Evolutionary conservation across 176 grass and related monocot genomes (phyloP), one percentile per base, ranked within the genome.

Genomic region (Musa schizocarpa): DNA sequence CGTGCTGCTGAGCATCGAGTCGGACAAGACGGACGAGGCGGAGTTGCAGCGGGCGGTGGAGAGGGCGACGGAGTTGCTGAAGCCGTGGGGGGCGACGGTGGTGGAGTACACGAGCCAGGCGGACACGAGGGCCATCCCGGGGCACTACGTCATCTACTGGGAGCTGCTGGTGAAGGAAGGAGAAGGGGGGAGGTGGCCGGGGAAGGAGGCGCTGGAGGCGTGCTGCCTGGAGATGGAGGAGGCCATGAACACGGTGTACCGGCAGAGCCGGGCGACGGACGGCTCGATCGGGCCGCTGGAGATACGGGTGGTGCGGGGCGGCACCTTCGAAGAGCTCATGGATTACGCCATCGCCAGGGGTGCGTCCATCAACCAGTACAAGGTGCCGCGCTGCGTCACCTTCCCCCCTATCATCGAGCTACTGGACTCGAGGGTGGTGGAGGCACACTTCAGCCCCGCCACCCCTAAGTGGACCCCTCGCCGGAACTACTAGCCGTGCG

Each of bases 141-240:
- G 93, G 2, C 89, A 96, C 86, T 96, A 96, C 81, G 89, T 96
- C 50, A 87, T 96, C 78, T 96, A 96, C 79, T 96, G 89, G 92
- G 92, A 96, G 79, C 83, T 96, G 25, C 82, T 96, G 80, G 72
- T 90, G 34, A 62, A 73, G 68, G 89, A 82, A 24, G 50, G 79
- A 62, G 89, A 81, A 20, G 54, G 76, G 5, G 76, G 76, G 0
- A 69, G 57, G 75, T 86, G 73, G 92, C 92, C 92, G 0, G 82
- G 34, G 70, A 64, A 77, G 12, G 83, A 14, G n/a, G 89, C 86
- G 19, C 73, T 96, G 29, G 85, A 88, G 63, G 63, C 73, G 9
- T 96, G 92, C 80, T 96, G 92, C 85, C 86, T 96, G 52, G 87
- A 96, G 84, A 92, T 96, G 93, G 93, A 96, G 85, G 87, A 96